Evolutionary conservation across 441 rosid species (phyloP), one percentile per base, ranked within the genome.

Genomic region (Erodium trifolium): DNA sequence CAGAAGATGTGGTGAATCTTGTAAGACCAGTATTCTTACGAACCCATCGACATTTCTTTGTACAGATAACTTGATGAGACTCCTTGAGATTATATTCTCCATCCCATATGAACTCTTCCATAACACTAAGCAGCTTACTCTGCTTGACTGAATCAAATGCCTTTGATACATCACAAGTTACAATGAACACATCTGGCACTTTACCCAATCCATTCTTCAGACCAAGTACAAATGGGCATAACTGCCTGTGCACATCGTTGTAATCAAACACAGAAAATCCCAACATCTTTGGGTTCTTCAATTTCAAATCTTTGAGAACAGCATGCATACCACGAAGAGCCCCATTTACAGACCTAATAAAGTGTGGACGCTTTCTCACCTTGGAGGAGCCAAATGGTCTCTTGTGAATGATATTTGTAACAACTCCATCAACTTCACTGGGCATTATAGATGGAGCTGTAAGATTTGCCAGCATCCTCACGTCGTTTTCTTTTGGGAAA

Each of bases 111-210:
- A 89, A 78, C 73, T 81, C 82, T 67, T 82, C 75, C 80, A 88
- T 71, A 29, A 88, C 79, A 51, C 66, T 31, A 68, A 91, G 85
- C 75, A 94, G 78, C 79, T 85, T 86, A 72, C 80, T 86, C 73
- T 92, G 97, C 78, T 88, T 72, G 67, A 91, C 60, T 7, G 97
- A 88, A 81, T 94, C 99, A 81, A 87, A 94, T 47, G 97, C 99
- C 78, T 88, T 89, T 31, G 75, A 78, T 68, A 93, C 99, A 81
- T 94, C 99, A 67, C 89, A 83, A 71, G 82, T 87, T 69, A 94
- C 91, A 72, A 88, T 60, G 73, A 78, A 91, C 68, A 87, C 71
- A 65, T 70, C 75, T 67, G 93, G 89, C 68, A 81, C 49, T 19
- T 57, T 64, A 64, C 79, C 73, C 37, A 79, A 73, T 62, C 73